A percentile compares a stretch with the other conserved stretches of the same genome.
Evolutionary conservation across 495 filamentous ascomycete species (phyloP).

Genomic region (Aspergillus carlsbadensis): DNA sequence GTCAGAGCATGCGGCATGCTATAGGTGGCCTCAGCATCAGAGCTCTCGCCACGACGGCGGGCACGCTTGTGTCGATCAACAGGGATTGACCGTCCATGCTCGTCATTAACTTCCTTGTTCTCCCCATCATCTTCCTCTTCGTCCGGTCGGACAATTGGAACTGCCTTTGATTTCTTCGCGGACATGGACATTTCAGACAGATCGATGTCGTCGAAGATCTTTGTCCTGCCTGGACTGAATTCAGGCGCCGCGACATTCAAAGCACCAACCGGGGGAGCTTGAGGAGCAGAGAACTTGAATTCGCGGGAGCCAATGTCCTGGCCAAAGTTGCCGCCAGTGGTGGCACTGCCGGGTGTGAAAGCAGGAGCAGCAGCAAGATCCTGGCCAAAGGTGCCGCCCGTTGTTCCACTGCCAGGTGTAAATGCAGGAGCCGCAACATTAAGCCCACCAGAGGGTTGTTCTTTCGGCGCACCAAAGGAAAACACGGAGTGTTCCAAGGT

Average conservation of each 20-base stretch:
- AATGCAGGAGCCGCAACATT: slow-evolving; percentile 72
- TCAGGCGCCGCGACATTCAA: slow-evolving; percentile 81
- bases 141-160: slow-evolving; percentile 75
- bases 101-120: slow-evolving; percentile 37
- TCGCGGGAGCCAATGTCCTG: slow-evolving; percentile 41
- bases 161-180: slow-evolving; percentile 70
- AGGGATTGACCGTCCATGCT: slow-evolving; percentile 35
- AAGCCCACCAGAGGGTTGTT: slow-evolving; percentile 42
- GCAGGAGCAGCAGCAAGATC: slow-evolving; percentile 52
- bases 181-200: slow-evolving; percentile 61
- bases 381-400: slow-evolving; percentile 10
- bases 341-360: slow-evolving; percentile 62
- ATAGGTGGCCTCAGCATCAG: slow-evolving; percentile 68
- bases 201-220: slow-evolving; percentile 77
- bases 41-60: slow-evolving; percentile 56
- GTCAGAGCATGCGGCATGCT: slow-evolving; percentile 55
- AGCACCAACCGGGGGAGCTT: slow-evolving; percentile 51
- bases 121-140: slow-evolving; percentile 49
- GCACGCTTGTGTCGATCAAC: slow-evolving; percentile 70
- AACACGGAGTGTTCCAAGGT: slow-evolving; percentile 30
- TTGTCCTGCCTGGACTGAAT: slow-evolving; percentile 65
- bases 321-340: slow-evolving; percentile 10
- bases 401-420: slow-evolving; percentile 52
- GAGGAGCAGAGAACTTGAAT: slow-evolving; percentile 67
- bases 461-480: slow-evolving; percentile 26